phyloP scores from a whole-genome alignment of 169 alveolate genomes.

The Plasmodium billcollinsi region DNA sequence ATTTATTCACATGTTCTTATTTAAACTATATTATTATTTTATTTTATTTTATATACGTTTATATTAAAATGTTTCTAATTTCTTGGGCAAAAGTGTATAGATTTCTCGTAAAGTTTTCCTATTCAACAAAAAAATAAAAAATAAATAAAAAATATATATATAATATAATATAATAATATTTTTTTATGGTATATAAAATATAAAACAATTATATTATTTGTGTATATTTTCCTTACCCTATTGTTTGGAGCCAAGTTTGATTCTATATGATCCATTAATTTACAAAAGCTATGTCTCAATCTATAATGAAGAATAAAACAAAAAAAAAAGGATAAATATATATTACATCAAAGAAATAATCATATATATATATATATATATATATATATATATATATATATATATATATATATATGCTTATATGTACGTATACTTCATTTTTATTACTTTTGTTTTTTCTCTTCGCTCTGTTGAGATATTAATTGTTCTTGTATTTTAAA shows the following conservation, averaged over 20 bases:
- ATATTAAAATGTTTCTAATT: conserved; percentile 82
- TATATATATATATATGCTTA: too few species aligned
- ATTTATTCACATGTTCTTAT: too few species aligned
- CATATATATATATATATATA: neutral
- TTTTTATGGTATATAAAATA: neutral
- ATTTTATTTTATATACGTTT: neutral
- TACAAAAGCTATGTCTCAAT: conserved; percentile 74
- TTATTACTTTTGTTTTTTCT: conserved; percentile 84
- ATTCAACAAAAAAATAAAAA: neutral
- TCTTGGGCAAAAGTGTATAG: conserved; percentile 88
- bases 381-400: too few species aligned
- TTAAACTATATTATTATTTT: too few species aligned
- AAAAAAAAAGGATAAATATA: neutral
- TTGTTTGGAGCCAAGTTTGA: conserved; percentile 68
- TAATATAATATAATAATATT: conserved; percentile 5
- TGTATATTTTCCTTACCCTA: conserved; percentile 32
- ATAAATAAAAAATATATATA: neutral
- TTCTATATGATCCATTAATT: conserved; percentile 75
- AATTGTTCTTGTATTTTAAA: conserved; percentile 86
- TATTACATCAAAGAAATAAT: neutral
- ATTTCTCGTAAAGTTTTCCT: conserved; percentile 87
- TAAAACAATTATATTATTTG: neutral
- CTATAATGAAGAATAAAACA: conserved; percentile 3
- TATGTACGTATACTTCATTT: neutral
- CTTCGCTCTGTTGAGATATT: conserved; percentile 86